Percentiles rank a stretch among this genome's conserved stretches.
Evolutionary conservation across 805 yeast species (phyloP).

Genomic region (Spathaspora boniae): DNA sequence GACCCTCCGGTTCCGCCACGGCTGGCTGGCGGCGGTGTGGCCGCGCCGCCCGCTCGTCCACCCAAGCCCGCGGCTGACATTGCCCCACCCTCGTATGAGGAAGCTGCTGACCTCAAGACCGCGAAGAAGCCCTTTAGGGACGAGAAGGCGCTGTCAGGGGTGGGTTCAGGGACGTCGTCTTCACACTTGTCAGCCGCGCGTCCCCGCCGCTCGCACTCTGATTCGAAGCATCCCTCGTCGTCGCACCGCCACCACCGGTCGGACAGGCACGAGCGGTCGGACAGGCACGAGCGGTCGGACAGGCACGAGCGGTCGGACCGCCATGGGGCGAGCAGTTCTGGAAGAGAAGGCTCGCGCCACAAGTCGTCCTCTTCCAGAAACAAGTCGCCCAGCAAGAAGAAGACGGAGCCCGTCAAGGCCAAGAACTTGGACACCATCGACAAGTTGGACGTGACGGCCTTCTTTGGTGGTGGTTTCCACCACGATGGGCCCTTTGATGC

Average conservation of each 20-base stretch:
- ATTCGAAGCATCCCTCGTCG: conserved; percentile 9
- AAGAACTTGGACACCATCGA: conserved; percentile 91
- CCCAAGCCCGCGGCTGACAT: conserved; percentile 28
- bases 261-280: not conserved
- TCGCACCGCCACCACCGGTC: not conserved
- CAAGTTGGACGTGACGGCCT: conserved; percentile 91
- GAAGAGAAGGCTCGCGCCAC: conserved; percentile 11
- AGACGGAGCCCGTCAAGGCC: conserved; percentile 47
- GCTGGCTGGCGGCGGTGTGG: conserved; percentile 1
- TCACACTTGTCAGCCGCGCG: conserved; percentile 18
- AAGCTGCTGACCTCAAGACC: conserved; percentile 53
- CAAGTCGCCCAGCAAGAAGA: conserved; percentile 39
- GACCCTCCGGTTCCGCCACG: conserved; percentile 10
- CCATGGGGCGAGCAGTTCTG: conserved; percentile 9
- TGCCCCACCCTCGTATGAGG: conserved; percentile 74
- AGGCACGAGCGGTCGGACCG: conserved; percentile 10
- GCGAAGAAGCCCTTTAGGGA: conserved; percentile 47
- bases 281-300: conserved; percentile 6
- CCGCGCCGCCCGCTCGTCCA: conserved; percentile 24
- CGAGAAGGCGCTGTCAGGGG: too few species aligned
- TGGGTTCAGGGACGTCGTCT: too few species aligned
- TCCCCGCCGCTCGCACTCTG: conserved; percentile 19
- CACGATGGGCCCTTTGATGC: conserved; percentile 99
- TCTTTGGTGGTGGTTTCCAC: conserved; percentile 92
- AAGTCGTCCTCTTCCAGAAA: conserved; percentile 12